Evolutionary conservation across 208 protist genomes (phyloP), one percentile per base, ranked within the genome.

Genomic region (Leishmania amazonensis): DNA sequence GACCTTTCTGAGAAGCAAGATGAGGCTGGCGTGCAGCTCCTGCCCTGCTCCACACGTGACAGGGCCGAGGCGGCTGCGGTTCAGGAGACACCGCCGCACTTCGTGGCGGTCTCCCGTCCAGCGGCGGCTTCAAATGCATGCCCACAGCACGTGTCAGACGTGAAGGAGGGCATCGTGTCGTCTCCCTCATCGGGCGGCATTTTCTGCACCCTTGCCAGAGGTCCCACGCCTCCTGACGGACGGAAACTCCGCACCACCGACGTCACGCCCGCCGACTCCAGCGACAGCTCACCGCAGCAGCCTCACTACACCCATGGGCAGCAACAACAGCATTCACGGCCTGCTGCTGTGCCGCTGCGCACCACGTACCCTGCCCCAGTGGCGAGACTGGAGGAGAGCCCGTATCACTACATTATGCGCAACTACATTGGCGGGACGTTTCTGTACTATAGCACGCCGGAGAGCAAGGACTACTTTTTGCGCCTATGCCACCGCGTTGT

Each of bases 341-440:
- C 58, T 62, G 47, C 78, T 6, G 57, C 64, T 17, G 83, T 72
- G 31, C 72, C 77, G 4, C 80, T 82, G 72, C 86, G 75, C 51
- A 77, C 45, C 15, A 80, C n/a, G 21, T 78, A 80, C 54, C 71
- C 79, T 64, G 67, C 77, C 0, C 84, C 84, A 40, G 88, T 84
- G 35, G 80, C 83, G 68, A 87, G 47, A 40, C 72, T 91, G 75
- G 85, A 88, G 75, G 89, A 92, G 70, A 88, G 85, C 68, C 91
- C 91, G 57, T 92, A 94, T 80, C 91, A 94, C 78, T 90, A 91
- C 80, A 84, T 94, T 35, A 87, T 91, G 83, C 88, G 87, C 65
- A 88, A 89, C 84, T 91, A 88, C 83, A 79, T 82, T 40, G 83
- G 84, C 60, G 89, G 89, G 40, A 88, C 79, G 6, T 94, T 94